Percentiles rank a stretch among this genome's conserved stretches.
Conservation (phyloP, 2,329 filamentous ascomycete species). For the Fonsecaea monophora region DNA sequence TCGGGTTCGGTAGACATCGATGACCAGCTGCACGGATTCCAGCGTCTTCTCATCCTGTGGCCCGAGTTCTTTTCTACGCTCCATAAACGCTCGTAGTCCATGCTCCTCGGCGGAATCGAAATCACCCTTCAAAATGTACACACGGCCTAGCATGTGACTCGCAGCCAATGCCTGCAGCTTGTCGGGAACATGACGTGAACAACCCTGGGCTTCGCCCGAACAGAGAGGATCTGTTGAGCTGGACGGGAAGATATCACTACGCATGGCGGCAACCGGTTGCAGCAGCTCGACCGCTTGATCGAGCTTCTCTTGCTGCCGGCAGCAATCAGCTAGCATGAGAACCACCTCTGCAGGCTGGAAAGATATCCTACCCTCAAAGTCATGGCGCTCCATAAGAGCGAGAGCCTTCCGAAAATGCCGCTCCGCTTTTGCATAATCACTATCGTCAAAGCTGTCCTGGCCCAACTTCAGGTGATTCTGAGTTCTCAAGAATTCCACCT, state of each 20-base stretch:
- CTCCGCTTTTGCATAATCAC: constrained; percentile 35
- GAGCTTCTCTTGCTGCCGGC: constrained; percentile 37
- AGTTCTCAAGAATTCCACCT: constrained; percentile 34
- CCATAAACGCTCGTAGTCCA: constrained; percentile 34
- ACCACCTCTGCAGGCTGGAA: constrained; percentile 36
- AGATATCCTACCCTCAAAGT: constrained; percentile 36
- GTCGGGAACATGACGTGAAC: constrained; percentile 16
- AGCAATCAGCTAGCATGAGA: constrained; percentile 36
- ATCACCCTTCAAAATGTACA: constrained; percentile 33
- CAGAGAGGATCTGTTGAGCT: neutral
- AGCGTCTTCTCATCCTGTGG: constrained; percentile 34
- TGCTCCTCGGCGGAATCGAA: constrained; percentile 35
- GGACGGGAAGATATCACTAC: constrained; percentile 26
- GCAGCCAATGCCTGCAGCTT: constrained; percentile 34
- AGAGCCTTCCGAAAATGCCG: constrained; percentile 38
- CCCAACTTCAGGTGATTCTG: constrained; percentile 34
- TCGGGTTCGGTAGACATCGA: constrained; percentile 35
- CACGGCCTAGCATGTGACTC: constrained; percentile 35
- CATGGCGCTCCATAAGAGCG: constrained; percentile 29
- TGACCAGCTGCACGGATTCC: constrained; percentile 36
- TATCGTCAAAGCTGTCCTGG: constrained; percentile 33
- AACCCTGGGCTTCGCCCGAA: constrained; percentile 7
- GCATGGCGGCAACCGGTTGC: constrained; percentile 31
- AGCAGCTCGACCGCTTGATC: constrained; percentile 36
- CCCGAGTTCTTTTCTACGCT: constrained; percentile 34